These are phyloP conservation scores for Posidonia oceanica DNA, from an alignment of 116 monocot genomes.

Conservation along the genomic window DNA sequence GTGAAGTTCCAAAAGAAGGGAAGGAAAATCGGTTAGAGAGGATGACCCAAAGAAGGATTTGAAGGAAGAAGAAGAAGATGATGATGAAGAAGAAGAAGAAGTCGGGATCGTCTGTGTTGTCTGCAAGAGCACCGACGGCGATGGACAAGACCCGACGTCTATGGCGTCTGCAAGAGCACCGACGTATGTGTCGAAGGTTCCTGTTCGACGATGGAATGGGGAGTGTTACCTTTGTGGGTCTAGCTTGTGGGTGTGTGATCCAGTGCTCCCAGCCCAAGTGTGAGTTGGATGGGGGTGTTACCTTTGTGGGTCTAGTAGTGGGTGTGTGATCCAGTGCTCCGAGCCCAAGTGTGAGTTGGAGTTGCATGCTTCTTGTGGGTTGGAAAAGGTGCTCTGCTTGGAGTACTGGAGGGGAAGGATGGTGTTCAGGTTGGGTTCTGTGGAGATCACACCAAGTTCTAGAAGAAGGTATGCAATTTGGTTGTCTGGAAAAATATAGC, in stretches of 20 bases:
- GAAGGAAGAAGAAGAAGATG: not conserved
- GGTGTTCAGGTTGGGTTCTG: constrained; percentile 71
- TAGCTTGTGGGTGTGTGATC: constrained; percentile 40
- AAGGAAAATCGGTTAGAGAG: not conserved
- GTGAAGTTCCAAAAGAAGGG: too few relatives aligned
- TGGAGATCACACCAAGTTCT: constrained; percentile 52
- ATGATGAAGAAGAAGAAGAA: constrained; percentile 28
- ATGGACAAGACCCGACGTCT: constrained; percentile 71
- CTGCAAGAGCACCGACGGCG: constrained; percentile 75
- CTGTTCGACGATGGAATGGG: constrained; percentile 22
- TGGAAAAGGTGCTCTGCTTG: constrained; percentile 42
- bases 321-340: constrained; percentile 70
- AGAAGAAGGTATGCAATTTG: constrained; percentile 49
- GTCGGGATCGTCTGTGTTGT: constrained; percentile 68
- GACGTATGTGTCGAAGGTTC: constrained; percentile 65
- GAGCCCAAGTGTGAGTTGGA: constrained; percentile 58
- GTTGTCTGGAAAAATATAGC: not conserved
- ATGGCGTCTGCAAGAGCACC: constrained; percentile 48
- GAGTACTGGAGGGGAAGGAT: constrained; percentile 57
- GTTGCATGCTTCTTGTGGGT: constrained; percentile 74
- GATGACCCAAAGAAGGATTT: constrained; percentile 4
- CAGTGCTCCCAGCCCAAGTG: constrained; percentile 80
- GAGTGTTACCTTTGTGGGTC: constrained; percentile 52
- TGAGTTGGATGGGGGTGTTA: constrained; percentile 56
- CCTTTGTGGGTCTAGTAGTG: constrained; percentile 33